Conservation (phyloP, 1,284 basidiomycete genomes). For the Tremellales sp. region DNA sequence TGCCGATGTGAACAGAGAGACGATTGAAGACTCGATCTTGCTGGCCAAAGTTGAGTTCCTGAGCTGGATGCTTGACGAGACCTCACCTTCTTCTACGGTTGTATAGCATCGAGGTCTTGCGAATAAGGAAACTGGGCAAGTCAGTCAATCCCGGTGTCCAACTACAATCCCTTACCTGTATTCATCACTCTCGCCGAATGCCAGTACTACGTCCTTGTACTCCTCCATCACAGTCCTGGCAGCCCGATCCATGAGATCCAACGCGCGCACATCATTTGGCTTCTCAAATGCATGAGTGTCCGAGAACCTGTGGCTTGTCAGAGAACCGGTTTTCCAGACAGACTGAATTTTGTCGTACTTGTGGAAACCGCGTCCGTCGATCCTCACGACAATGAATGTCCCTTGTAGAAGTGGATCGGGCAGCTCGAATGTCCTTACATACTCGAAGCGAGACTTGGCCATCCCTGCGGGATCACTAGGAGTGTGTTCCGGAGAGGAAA, state of each 20-base stretch:
- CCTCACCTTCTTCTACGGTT: constrained; percentile 67
- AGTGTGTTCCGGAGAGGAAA: not conserved
- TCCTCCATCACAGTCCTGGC: constrained; percentile 77
- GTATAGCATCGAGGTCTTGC: constrained; percentile 69
- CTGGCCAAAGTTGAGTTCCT: constrained; percentile 35
- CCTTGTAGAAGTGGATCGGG: constrained; percentile 80
- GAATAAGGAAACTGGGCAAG: constrained; percentile 75
- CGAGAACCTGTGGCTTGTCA: constrained; percentile 63
- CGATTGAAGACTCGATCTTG: constrained; percentile 84
- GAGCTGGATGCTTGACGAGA: not conserved
- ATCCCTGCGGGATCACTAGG: constrained; percentile 51
- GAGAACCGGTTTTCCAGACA: not conserved
- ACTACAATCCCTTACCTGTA: constrained; percentile 63
- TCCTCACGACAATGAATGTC: constrained; percentile 77
- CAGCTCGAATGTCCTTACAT: constrained; percentile 86
- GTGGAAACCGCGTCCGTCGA: constrained; percentile 95
- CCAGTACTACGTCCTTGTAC: constrained; percentile 75
- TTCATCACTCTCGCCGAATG: constrained; percentile 95
- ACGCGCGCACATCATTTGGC: constrained; percentile 83
- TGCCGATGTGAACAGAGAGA: constrained; percentile 86
- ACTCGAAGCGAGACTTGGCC: constrained; percentile 88
- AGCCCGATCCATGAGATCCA: constrained; percentile 89
- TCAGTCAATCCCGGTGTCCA: not conserved
- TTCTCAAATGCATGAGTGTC: constrained; percentile 77
- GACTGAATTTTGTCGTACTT: constrained; percentile 54